Evolutionary conservation across 148 eudicot genomes (phyloP), one percentile per base, ranked within the genome.

Genomic region (Fallopia convolvulus): DNA sequence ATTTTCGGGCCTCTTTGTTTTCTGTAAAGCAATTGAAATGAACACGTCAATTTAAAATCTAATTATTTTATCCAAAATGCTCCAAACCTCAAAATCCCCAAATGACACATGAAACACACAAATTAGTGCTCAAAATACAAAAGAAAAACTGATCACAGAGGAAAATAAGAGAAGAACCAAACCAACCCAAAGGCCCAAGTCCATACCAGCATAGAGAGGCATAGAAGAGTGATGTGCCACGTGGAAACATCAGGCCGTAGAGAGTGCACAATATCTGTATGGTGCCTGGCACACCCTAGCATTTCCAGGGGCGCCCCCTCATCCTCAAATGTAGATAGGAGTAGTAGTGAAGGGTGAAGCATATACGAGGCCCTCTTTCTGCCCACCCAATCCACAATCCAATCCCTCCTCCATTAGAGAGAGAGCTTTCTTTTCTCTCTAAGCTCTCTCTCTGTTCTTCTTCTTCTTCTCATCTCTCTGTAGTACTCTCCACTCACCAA

Each of bases 301-400:
- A 68, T 33, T 14, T 17, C 72, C 72, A 6, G 10, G 42, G 39
- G 72, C 44, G 10, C 14, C 44, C n/a, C 72, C 72, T 68, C 72
- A 68, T 68, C 72, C 72, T 68, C 72, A 68, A 33, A 68, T 68
- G 72, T 68, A 68, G 72, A 68, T 68, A 68, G 70, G 26, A 17
- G 20, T 20, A 6, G 20, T 68, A 4, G 72, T 68, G 72, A 68
- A 68, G 72, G 32, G 44, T 36, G 72, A 68, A 68, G 44, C 46
- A 1, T 6, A 36, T 68, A 68, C 72, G 72, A 68, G 41, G n/a
- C 72, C 44, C 20, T 68, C 72, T 68, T 68, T 68, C 20, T 12
- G 36, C 72, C 71, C 72, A 68, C 72, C 46, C 72, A 68, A 68
- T 39, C 72, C 72, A 5, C 72, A 68, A 68, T 39, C 72, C 72